Evolutionary conservation across 1,139 yeast genomes (phyloP), one percentile per base, ranked within the genome.

Genomic region (Maudiozyma humilis): DNA sequence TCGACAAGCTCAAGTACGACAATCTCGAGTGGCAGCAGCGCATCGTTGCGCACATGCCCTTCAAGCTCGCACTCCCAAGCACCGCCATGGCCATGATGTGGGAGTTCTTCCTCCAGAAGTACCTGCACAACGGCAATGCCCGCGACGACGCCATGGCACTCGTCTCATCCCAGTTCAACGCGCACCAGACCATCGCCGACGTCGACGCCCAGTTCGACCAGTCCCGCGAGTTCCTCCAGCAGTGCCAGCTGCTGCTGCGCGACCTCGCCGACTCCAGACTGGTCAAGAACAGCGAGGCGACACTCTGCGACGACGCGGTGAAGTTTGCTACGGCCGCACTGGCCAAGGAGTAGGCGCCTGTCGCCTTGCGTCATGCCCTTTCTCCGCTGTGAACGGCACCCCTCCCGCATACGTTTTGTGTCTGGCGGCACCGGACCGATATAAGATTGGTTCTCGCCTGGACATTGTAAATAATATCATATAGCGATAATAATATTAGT

Each of bases 1-100:
- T 70, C 48, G 65, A 69, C 40, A 67, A 72, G 48, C 45, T 57
- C 14, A 47, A 53, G 1, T 43, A 59, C 32, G 41, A 43, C 30
- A 43, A 60, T 49, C 52, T 59, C 14, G 75, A 75, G 10, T 85
- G 95, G 95, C 56, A 54, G 41, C 65, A 70, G 46, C 51, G 66
- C 12, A 62, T 86, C 37, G 75, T 78, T 3, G 57, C 66, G 14
- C 71, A 73, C 49, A 56, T 82, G 39, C 96, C 96, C 5, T 87
- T 85, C 55, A 59, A 56, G 36, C 40, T 47, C 27, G 43, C 44
- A 25, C 50, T 59, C n/a, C 63, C 65, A 20, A 60, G 57, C 38
- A 61, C 64, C 10, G 46, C 59, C 3, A 59, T 57, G 63, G 57
- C 66, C 10, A 59, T 62, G 63, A 60, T 62, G 55, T 58, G 62